Percentiles rank a stretch among this genome's conserved stretches.
Evolutionary conservation across 176 grass and related monocot genomes (phyloP).

Genomic region (Paspalum notatum): DNA sequence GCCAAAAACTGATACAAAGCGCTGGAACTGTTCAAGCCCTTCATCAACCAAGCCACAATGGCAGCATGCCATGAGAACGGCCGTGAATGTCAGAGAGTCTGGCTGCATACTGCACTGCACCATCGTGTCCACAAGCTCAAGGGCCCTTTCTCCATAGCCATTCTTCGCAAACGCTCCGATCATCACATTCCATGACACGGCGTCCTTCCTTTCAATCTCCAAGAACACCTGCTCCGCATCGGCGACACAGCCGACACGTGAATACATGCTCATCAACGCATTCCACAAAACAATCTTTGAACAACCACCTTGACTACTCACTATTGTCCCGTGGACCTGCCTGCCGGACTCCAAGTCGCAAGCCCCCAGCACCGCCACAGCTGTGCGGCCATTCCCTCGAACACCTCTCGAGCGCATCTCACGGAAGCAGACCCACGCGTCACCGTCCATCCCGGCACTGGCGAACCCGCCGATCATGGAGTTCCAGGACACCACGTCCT

Average conservation of each 20-base stretch:
- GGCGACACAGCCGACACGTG: constrained; percentile 46
- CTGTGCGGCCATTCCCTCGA: constrained; percentile 49
- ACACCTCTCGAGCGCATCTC: constrained; percentile 55
- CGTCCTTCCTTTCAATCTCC: constrained; percentile 52
- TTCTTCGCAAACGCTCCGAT: constrained; percentile 59
- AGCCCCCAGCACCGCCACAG: constrained; percentile 47
- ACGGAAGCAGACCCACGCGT: constrained; percentile 56
- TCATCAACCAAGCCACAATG: constrained; percentile 63
- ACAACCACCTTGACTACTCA: constrained; percentile 7
- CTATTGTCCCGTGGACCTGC: constrained; percentile 62
- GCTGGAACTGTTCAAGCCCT: constrained; percentile 58
- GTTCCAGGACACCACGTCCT: constrained; percentile 78
- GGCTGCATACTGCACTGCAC: constrained; percentile 25
- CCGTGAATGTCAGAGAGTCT: constrained; percentile 62
- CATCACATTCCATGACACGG: constrained; percentile 73
- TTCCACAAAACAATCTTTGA: constrained; percentile 44
- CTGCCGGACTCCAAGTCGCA: constrained; percentile 59
- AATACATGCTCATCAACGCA: constrained; percentile 70
- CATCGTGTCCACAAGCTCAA: constrained; percentile 57
- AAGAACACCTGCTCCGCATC: constrained; percentile 58
- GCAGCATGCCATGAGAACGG: constrained; percentile 60
- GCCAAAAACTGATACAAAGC: constrained; percentile 24
- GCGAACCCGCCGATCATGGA: constrained; percentile 53
- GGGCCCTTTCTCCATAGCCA: constrained; percentile 55
- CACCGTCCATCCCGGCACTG: constrained; percentile 19